These are phyloP conservation scores for Plasmodium vinckei DNA, from an alignment of 169 alveolate species.

Conservation along the genomic window DNA sequence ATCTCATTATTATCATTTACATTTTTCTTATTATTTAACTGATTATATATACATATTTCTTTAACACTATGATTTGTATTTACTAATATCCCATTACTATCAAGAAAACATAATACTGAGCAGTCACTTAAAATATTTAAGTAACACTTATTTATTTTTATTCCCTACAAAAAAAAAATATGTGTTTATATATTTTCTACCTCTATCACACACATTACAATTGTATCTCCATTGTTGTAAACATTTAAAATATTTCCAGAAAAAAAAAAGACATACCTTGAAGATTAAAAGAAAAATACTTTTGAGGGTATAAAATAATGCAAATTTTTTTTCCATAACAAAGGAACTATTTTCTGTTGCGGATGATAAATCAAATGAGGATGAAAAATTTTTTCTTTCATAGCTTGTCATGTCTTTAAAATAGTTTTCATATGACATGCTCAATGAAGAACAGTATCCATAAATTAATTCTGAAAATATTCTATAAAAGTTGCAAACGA, in stretches of 20 bases:
- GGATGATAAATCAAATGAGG: slow-evolving; percentile 50
- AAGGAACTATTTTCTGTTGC: slow-evolving; percentile 62
- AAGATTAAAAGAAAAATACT: slow-evolving; percentile 33
- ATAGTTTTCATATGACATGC: slow-evolving; percentile 30
- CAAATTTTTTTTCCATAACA: slow-evolving; percentile 25
- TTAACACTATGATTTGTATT: slow-evolving; percentile 50
- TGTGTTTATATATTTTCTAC: background rate
- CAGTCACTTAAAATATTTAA: slow-evolving; percentile 60
- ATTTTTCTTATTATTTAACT: slow-evolving; percentile 31
- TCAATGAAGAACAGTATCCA: slow-evolving; percentile 67
- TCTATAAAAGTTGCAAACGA: slow-evolving; percentile 10
- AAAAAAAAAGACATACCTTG: slow-evolving; percentile 9
- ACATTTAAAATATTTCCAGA: background rate
- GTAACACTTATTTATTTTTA: slow-evolving; percentile 39
- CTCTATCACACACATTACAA: background rate
- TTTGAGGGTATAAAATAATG: slow-evolving; percentile 38
- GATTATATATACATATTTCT: slow-evolving; percentile 56
- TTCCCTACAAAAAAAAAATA: slow-evolving; percentile 41
- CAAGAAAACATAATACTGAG: slow-evolving; percentile 58
- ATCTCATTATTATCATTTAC: slow-evolving; percentile 1
- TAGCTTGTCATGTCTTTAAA: slow-evolving; percentile 33
- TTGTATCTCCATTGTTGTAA: background rate
- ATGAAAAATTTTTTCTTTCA: slow-evolving; percentile 21
- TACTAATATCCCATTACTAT: slow-evolving; percentile 41
- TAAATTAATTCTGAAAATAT: slow-evolving; percentile 51